phyloP scores from a whole-genome alignment of 495 filamentous ascomycete genomes.

The Rhypophila decipiens region DNA sequence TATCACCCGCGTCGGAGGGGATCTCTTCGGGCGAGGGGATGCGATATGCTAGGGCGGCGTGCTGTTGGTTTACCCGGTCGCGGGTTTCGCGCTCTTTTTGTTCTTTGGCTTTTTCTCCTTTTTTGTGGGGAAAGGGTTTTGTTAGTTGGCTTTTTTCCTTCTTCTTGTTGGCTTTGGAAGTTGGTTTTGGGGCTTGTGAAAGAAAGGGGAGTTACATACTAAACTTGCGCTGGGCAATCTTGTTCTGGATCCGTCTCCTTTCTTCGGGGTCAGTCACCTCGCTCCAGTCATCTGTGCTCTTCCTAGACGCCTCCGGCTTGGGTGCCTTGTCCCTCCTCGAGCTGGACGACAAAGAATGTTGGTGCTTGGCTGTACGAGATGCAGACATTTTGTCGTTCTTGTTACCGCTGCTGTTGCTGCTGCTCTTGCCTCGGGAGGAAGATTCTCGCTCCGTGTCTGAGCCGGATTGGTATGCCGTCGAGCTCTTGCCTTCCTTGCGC shows the following conservation, averaged over 20 bases:
- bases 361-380: constrained; percentile 23
- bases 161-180: not conserved
- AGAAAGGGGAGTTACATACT: constrained; percentile 31
- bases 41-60: constrained; percentile 50
- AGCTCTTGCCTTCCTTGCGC: constrained; percentile 8
- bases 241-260: constrained; percentile 54
- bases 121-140: not conserved
- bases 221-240: constrained; percentile 56
- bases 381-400: constrained; percentile 37
- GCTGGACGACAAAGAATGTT: constrained; percentile 17
- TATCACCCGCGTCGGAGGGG: constrained; percentile 36
- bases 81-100: constrained; percentile 52
- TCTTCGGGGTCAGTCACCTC: constrained; percentile 55
- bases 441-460: constrained; percentile 27
- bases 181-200: not conserved
- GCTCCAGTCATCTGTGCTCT: constrained; percentile 50
- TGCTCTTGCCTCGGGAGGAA: no score
- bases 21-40: constrained; percentile 42
- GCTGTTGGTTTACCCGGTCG: constrained; percentile 48
- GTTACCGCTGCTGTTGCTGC: no score
- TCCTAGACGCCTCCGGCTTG: constrained; percentile 22
- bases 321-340: constrained; percentile 28
- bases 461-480: constrained; percentile 13
- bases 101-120: constrained; percentile 54
- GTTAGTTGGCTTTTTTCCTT: constrained; percentile 11